Conservation (phyloP, 176 grass and related monocot genomes). For the Phoenix roebelenii region DNA sequence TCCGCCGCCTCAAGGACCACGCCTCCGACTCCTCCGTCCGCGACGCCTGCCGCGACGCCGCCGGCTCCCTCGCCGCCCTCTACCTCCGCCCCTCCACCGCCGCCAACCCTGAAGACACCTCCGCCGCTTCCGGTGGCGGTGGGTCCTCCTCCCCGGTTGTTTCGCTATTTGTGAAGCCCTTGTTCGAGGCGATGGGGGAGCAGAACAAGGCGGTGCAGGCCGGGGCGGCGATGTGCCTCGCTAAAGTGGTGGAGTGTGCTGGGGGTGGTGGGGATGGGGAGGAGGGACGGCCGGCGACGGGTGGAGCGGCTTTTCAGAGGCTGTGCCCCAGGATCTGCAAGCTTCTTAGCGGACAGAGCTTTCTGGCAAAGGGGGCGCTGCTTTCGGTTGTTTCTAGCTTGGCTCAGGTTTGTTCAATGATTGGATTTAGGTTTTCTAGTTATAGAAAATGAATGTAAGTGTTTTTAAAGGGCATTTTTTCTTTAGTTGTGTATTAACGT, state of each 20-base stretch:
- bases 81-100: constrained; percentile 41
- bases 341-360: constrained; percentile 57
- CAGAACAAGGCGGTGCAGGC: constrained; percentile 83
- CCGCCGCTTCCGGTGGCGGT: constrained; percentile 17
- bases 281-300: neutral
- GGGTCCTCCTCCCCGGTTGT: constrained; percentile 24
- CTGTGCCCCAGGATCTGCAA: constrained; percentile 75
- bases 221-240: constrained; percentile 70
- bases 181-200: constrained; percentile 89
- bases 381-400: constrained; percentile 69
- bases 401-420: constrained; percentile 38
- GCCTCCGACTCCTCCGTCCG: constrained; percentile 67
- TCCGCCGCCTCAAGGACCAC: constrained; percentile 69
- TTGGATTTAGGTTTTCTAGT: constrained; percentile 6
- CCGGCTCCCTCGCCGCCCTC: constrained; percentile 50
- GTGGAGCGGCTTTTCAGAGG: constrained; percentile 43
- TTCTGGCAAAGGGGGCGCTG: constrained; percentile 75
- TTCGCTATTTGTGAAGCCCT: constrained; percentile 64
- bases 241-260: constrained; percentile 69
- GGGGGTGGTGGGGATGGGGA: constrained; percentile 23
- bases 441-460: neutral
- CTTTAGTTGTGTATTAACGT: too few species aligned
- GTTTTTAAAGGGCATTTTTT: neutral
- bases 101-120: neutral
- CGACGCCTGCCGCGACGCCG: constrained; percentile 62